These are phyloP conservation scores for maize (Zea mays) DNA, from an alignment of 176 grass and related monocot species.

Conservation along the genomic window Zm-B73-REFERENCE-NAM-5.0 NC_050100.1:215206001-215206500, in stretches of 20 bases:
- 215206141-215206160: constrained; percentile 9
- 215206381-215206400: no score
- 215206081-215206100: background rate
- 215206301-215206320: constrained; percentile 11
- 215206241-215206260: constrained; percentile 15
- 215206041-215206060: background rate
- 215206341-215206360: no score
- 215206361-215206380: no score
- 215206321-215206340: constrained; percentile 24
- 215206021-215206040: background rate
- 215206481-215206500: constrained; percentile 3
- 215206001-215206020: background rate
- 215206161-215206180: constrained; percentile 9
- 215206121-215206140: constrained; percentile 34
- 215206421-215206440: no score
- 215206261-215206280: constrained; percentile 25
- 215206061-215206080: constrained; percentile 28
- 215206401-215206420: no score
- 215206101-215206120: constrained; percentile 15
- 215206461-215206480: background rate
- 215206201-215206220: constrained; percentile 35
- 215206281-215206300: background rate
- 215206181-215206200: constrained; percentile 35
- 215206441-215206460: no score
- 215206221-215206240: constrained; percentile 48